phyloP scores from a whole-genome alignment of 73 alveolate genomes.

The Stentor roeselii region DNA sequence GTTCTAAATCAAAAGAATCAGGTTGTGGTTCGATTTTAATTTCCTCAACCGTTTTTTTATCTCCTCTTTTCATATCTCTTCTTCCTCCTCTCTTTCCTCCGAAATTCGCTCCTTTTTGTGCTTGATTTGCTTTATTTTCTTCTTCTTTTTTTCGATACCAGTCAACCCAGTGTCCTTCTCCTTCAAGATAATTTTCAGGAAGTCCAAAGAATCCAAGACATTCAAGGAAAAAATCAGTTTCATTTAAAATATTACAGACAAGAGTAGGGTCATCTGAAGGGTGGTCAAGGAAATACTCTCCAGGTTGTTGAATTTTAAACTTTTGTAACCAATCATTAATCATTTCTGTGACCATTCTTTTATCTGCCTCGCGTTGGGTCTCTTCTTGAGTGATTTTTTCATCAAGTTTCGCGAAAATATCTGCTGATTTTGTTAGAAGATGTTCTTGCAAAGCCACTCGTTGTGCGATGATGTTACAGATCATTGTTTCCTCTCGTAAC shows the following conservation, averaged over 20 bases:
- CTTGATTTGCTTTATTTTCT: conserved; percentile 64
- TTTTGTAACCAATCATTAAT: conserved; percentile 72
- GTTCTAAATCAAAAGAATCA: conserved; percentile 92
- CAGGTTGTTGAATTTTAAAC: conserved; percentile 63
- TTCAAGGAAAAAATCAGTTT: conserved; percentile 76
- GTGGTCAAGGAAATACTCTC: conserved; percentile 73
- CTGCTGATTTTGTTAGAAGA: conserved; percentile 68
- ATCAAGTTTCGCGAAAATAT: conserved; percentile 67
- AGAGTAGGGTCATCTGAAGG: conserved; percentile 76
- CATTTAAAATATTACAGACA: conserved; percentile 75
- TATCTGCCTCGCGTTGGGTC: conserved; percentile 63
- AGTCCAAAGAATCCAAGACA: conserved; percentile 94
- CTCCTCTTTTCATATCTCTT: conserved; percentile 57
- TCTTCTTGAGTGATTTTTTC: conserved; percentile 64
- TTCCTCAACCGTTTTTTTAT: conserved; percentile 66
- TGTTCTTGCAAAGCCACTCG: conserved; percentile 88
- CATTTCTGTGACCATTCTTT: conserved; percentile 73
- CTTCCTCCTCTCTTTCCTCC: conserved; percentile 85
- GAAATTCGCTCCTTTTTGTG: conserved; percentile 76
- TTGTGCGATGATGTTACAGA: conserved; percentile 93
- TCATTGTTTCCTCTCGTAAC: conserved; percentile 93
- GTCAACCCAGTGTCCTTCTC: conserved; percentile 97
- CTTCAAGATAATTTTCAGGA: conserved; percentile 92
- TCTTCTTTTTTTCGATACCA: conserved; percentile 90
- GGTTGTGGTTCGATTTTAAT: conserved; percentile 72